These are phyloP conservation scores for Eutypa lata DNA, from an alignment of 2,329 filamentous ascomycete species.

Conservation along the genomic window DNA sequence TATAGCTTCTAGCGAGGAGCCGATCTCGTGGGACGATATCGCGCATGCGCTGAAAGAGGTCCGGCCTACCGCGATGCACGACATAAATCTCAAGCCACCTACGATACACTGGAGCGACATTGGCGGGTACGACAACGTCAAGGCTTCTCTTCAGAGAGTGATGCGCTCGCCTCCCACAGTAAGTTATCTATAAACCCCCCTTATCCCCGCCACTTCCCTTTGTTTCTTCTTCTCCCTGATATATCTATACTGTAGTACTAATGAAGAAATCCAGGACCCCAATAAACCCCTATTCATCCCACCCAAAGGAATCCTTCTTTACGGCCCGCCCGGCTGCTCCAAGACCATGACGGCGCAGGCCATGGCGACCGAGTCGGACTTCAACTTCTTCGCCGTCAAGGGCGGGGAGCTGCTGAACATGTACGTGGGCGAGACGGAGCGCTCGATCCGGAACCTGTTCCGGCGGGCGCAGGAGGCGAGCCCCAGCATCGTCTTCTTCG, in stretches of 20 bases:
- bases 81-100: constrained; percentile 84
- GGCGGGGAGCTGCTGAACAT: constrained; percentile 91
- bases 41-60: constrained; percentile 64
- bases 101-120: constrained; percentile 85
- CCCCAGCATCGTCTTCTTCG: constrained; percentile 94
- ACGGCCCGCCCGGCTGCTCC: constrained; percentile 90
- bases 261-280: constrained; percentile 28
- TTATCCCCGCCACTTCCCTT: neutral
- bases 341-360: constrained; percentile 93
- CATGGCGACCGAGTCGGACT: constrained; percentile 81
- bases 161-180: constrained; percentile 34
- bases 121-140: constrained; percentile 77
- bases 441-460: constrained; percentile 81
- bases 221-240: neutral
- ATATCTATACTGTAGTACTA: no score
- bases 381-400: constrained; percentile 94
- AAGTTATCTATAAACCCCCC: constrained; percentile 1
- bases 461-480: constrained; percentile 79
- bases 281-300: constrained; percentile 45
- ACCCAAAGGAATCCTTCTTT: constrained; percentile 81
- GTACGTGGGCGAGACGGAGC: constrained; percentile 95
- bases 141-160: constrained; percentile 54
- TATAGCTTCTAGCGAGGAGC: constrained; percentile 10
- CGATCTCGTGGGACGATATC: constrained; percentile 49
- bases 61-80: constrained; percentile 82